phyloP scores from a whole-genome alignment of 441 rosid species.

The Francoa sonchifolia region DNA sequence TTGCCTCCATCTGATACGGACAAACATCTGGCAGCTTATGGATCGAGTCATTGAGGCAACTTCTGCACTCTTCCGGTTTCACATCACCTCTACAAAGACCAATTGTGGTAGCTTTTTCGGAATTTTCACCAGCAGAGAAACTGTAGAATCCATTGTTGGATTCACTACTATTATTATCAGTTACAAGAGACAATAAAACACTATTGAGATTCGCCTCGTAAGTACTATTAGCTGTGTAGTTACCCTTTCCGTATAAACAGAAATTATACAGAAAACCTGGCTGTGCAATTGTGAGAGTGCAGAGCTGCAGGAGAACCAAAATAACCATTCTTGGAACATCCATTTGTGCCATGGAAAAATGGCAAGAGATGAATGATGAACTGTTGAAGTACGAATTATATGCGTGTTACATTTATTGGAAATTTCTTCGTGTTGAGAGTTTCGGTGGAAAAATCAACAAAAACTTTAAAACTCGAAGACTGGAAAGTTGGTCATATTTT shows the following conservation, averaged over 20 bases:
- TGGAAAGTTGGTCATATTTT: no score
- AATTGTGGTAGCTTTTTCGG: constrained; percentile 24
- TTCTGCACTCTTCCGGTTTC: constrained; percentile 17
- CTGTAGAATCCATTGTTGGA: constrained; percentile 37
- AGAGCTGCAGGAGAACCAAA: no score
- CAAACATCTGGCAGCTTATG: constrained; percentile 19
- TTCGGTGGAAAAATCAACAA: no score
- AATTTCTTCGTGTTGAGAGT: no score
- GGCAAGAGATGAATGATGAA: no score
- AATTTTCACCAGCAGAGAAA: constrained; percentile 22
- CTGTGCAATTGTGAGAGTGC: no score
- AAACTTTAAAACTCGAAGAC: no score
- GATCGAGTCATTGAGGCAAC: constrained; percentile 26
- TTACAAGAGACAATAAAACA: constrained; percentile 27
- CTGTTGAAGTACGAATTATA: no score
- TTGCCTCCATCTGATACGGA: constrained; percentile 35
- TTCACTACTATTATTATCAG: constrained; percentile 9
- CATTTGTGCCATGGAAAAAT: no score
- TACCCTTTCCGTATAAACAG: constrained; percentile 17
- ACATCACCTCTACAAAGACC: constrained; percentile 49
- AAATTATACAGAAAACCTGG: background rate
- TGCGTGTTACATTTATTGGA: no score
- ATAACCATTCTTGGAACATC: no score
- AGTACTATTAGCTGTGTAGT: constrained; percentile 31
- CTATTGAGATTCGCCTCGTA: constrained; percentile 31